phyloP scores from a whole-genome alignment of 768 basidiomycete species.

The Phylloporus sp. region DNA sequence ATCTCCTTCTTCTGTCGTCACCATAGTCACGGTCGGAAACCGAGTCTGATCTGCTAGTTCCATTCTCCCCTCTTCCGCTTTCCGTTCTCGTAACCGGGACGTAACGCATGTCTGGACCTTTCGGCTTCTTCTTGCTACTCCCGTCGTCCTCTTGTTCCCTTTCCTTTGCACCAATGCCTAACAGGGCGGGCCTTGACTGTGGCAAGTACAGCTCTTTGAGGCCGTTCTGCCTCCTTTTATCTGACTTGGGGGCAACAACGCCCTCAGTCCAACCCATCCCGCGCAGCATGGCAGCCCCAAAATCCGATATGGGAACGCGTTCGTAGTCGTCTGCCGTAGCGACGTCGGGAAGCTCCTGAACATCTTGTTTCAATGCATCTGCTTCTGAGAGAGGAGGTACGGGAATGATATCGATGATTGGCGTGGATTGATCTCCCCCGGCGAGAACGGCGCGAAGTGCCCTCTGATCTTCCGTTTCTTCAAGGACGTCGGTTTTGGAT shows the following conservation, averaged over 20 bases:
- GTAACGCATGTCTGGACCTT: slow-evolving; percentile 66
- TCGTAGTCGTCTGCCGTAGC: slow-evolving; percentile 84
- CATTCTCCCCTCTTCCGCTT: slow-evolving; percentile 32
- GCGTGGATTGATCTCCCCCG: slow-evolving; percentile 36
- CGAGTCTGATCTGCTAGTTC: slow-evolving; percentile 34
- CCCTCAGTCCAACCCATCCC: slow-evolving; percentile 98
- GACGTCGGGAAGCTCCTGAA: slow-evolving; percentile 70
- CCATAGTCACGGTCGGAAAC: slow-evolving; percentile 32
- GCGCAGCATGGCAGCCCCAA: slow-evolving; percentile 87
- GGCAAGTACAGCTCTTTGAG: slow-evolving; percentile 80
- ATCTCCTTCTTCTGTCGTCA: slow-evolving; percentile 11
- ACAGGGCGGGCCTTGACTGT: slow-evolving; percentile 71
- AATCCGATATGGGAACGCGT: slow-evolving; percentile 87
- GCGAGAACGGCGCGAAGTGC: slow-evolving; percentile 80
- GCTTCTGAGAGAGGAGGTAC: slow-evolving; percentile 60
- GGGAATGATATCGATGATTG: slow-evolving; percentile 61
- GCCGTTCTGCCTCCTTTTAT: slow-evolving; percentile 50
- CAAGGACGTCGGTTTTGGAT: slow-evolving; percentile 32
- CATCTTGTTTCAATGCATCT: slow-evolving; percentile 82
- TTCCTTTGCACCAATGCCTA: slow-evolving; percentile 95
- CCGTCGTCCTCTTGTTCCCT: slow-evolving; percentile 70
- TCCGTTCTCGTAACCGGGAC: slow-evolving; percentile 79
- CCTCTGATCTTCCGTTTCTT: slow-evolving; percentile 71
- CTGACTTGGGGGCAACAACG: slow-evolving; percentile 57
- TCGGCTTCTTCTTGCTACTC: slow-evolving; percentile 48